Percentiles rank a stretch among this genome's conserved stretches.
These are phyloP conservation scores for Peronospora destructor DNA, from an alignment of 352 stramenopile genomes.

Conservation along the genomic window DNA sequence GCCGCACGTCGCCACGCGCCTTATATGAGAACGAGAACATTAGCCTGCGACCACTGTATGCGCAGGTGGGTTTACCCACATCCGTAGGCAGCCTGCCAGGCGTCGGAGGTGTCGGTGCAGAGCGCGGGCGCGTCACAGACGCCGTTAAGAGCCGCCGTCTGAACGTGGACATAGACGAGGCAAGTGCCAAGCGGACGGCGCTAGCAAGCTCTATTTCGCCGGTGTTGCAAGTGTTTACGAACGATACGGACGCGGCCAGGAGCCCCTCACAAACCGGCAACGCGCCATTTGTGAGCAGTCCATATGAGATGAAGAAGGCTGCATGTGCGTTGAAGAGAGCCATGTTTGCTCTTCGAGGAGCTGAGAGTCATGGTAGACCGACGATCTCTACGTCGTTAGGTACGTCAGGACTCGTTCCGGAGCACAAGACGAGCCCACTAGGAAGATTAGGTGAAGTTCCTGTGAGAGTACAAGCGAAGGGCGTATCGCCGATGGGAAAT, in stretches of 20 bases:
- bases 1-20: slow-evolving; percentile 2
- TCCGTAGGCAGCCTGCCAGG: background rate
- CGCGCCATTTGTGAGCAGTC: slow-evolving; percentile 6
- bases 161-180: slow-evolving; percentile 6
- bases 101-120: slow-evolving; percentile 1
- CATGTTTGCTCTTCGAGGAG: slow-evolving; percentile 12
- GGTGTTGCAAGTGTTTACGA: slow-evolving; percentile 7
- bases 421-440: slow-evolving; percentile 19
- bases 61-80: slow-evolving; percentile 10
- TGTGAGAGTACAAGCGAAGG: background rate
- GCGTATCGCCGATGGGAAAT: slow-evolving; percentile 6
- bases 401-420: background rate
- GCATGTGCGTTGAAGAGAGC: background rate
- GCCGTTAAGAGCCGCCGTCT: slow-evolving; percentile 29
- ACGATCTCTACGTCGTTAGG: slow-evolving; percentile 5
- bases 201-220: slow-evolving; percentile 9
- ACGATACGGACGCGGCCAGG: slow-evolving; percentile 7
- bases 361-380: slow-evolving; percentile 8
- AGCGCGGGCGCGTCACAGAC: slow-evolving; percentile 13
- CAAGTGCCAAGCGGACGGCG: slow-evolving; percentile 5
- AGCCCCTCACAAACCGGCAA: slow-evolving; percentile 3
- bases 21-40: slow-evolving; percentile 19
- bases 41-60: slow-evolving; percentile 15
- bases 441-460: slow-evolving; percentile 12
- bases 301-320: slow-evolving; percentile 18